Conservation (phyloP, 192 early-diverging fungal genomes). For the Umbelopsis sp. region DNA sequence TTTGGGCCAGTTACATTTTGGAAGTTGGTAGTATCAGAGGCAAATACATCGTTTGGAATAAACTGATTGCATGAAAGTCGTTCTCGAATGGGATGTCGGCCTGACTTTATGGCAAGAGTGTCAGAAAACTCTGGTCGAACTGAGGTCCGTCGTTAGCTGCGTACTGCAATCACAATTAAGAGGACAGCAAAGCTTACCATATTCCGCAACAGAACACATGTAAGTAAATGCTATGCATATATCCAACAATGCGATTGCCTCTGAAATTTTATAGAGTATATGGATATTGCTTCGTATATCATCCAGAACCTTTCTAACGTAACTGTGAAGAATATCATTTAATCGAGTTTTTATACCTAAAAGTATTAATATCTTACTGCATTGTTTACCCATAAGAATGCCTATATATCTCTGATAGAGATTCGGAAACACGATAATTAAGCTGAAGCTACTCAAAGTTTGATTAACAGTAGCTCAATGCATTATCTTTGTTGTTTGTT, state of each 20-base stretch:
- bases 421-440: slow-evolving; percentile 82
- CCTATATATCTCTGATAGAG: slow-evolving; percentile 79
- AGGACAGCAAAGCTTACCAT: slow-evolving; percentile 33
- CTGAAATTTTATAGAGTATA: slow-evolving; percentile 71
- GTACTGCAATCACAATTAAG: not conserved
- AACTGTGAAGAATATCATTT: not conserved
- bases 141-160: slow-evolving; percentile 8
- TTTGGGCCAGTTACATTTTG: slow-evolving; percentile 90
- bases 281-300: slow-evolving; percentile 61
- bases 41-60: slow-evolving; percentile 75
- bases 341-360: not conserved
- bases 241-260: slow-evolving; percentile 79
- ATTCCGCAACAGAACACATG: slow-evolving; percentile 57
- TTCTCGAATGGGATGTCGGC: slow-evolving; percentile 79
- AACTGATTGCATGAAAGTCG: slow-evolving; percentile 43
- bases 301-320: slow-evolving; percentile 10
- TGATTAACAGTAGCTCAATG: not conserved
- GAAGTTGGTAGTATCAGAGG: slow-evolving; percentile 54
- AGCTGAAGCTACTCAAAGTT: slow-evolving; percentile 57
- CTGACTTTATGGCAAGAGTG: slow-evolving; percentile 72
- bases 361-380: not conserved
- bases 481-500: not conserved
- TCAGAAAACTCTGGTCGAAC: slow-evolving; percentile 81
- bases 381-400: slow-evolving; percentile 69
- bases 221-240: slow-evolving; percentile 77